phyloP scores from a whole-genome alignment of 2,329 filamentous ascomycete genomes.

The Paraphaeosphaeria minitans region DNA sequence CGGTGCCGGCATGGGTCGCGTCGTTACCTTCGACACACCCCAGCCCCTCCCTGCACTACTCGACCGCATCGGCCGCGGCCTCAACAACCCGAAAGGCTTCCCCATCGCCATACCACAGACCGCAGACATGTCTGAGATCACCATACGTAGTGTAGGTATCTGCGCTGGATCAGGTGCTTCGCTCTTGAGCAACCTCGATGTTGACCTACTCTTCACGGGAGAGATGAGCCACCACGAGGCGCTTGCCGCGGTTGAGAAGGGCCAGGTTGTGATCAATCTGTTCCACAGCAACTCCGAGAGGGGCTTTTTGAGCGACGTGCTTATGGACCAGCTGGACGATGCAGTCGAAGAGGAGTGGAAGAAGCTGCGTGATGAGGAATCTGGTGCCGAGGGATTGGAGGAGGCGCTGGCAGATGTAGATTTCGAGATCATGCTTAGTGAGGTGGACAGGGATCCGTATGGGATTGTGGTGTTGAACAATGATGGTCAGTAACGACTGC shows the following conservation, averaged over 20 bases:
- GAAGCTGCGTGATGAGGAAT: constrained; percentile 51
- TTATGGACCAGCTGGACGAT: constrained; percentile 69
- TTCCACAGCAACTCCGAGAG: constrained; percentile 96
- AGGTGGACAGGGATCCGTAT: constrained; percentile 85
- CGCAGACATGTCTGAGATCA: constrained; percentile 57
- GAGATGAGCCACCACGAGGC: constrained; percentile 95
- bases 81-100: constrained; percentile 71
- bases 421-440: constrained; percentile 74
- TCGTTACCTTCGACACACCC: constrained; percentile 60
- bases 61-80: constrained; percentile 62
- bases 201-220: constrained; percentile 86
- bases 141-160: constrained; percentile 75
- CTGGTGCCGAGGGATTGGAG: constrained; percentile 45
- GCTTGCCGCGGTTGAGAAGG: constrained; percentile 81
- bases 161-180: constrained; percentile 88
- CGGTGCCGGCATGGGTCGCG: constrained; percentile 65
- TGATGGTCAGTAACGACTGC: constrained; percentile 15
- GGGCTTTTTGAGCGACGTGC: constrained; percentile 73
- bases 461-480: constrained; percentile 60
- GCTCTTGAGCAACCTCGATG: constrained; percentile 70
- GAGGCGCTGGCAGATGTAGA: constrained; percentile 59
- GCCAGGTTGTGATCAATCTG: constrained; percentile 79
- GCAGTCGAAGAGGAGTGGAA: constrained; percentile 64
- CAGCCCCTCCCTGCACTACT: constrained; percentile 65
- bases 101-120: constrained; percentile 68